phyloP scores from a whole-genome alignment of 2,329 filamentous ascomycete species.

The Thelonectria rubi region DNA sequence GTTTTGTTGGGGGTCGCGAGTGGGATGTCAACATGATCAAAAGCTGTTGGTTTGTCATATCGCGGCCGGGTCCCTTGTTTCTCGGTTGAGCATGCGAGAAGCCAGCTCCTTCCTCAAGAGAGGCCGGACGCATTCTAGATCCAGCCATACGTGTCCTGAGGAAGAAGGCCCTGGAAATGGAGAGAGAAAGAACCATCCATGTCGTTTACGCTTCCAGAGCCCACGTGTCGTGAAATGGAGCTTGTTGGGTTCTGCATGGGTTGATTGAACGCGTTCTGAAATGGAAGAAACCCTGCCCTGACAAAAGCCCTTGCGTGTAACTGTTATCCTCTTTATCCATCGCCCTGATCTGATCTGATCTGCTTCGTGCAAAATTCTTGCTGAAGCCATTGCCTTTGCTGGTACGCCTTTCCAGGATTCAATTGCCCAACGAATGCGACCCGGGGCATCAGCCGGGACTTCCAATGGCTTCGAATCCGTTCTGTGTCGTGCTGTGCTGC shows the following conservation, averaged over 20 bases:
- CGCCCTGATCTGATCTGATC: slow-evolving; percentile 21
- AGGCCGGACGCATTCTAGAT: not conserved
- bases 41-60: not conserved
- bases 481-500: slow-evolving; percentile 1
- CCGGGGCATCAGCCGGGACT: too few species aligned
- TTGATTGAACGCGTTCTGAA: not conserved
- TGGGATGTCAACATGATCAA: not conserved
- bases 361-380: not conserved
- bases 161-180: not conserved
- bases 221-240: not conserved
- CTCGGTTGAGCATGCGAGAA: not conserved
- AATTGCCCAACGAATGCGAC: slow-evolving; percentile 10
- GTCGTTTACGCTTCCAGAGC: not conserved
- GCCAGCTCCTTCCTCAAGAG: not conserved
- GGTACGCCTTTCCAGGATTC: slow-evolving; percentile 19
- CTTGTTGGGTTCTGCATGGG: not conserved
- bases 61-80: not conserved
- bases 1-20: slow-evolving; percentile 1
- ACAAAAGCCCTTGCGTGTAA: slow-evolving; percentile 13
- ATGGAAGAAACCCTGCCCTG: slow-evolving; percentile 18
- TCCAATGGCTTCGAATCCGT: not conserved
- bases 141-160: not conserved
- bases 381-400: slow-evolving; percentile 12
- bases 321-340: not conserved
- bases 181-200: not conserved